Evolutionary conservation across 768 basidiomycete species (phyloP), one percentile per base, ranked within the genome.

Genomic region (Galerina sulciceps): DNA sequence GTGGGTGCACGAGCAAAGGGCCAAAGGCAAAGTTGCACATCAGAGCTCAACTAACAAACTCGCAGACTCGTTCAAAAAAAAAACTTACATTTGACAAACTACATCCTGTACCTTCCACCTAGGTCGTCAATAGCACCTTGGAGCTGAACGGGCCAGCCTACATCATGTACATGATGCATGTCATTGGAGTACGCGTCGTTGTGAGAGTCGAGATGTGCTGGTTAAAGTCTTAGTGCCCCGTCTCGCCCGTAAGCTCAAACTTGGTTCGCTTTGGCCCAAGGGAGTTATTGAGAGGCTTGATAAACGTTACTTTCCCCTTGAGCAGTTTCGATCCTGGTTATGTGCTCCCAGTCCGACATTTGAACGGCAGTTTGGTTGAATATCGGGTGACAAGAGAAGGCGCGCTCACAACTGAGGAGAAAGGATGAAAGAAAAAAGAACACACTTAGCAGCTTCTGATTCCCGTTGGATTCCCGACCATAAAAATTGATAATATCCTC

Each of bases 401-500:
- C 26, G 5, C 6, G 43, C 37, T 40, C 20, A 35, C 40, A 26
- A 36, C 18, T 23, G n/a, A 37, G 35, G 14, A 22, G 18, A 9
- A 26, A n/a, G 31, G 15, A 15, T 10, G 13, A 10, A 23, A 49
- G 3, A 49, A 40, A 20, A 1, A 53, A 18, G 10, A 18, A 76
- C 89, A 62, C 65, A 96, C 97, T 96, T 15, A 81, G 77, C 15
- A 99, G 79, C 70, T 92, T 95, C 77, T 98, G 95, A 62, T 93
- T 85, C n/a, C 86, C 83, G 23, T 95, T 76, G 97, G 95, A 62
- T 93, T 85, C n/a, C 86, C 83, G 23, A 81, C 76, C 88, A 98
- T 86, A 71, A 99, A 99, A n/a, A n/a, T n/a, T n/a, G n/a, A n/a
- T n/a, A n/a, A n/a, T n/a, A 43, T 92, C 92, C 73, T 96, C 97